A percentile compares a stretch with the other conserved stretches of the same genome.
Conservation (phyloP, 345 rosid genomes). For the Pseudoturritis turrita region DNA sequence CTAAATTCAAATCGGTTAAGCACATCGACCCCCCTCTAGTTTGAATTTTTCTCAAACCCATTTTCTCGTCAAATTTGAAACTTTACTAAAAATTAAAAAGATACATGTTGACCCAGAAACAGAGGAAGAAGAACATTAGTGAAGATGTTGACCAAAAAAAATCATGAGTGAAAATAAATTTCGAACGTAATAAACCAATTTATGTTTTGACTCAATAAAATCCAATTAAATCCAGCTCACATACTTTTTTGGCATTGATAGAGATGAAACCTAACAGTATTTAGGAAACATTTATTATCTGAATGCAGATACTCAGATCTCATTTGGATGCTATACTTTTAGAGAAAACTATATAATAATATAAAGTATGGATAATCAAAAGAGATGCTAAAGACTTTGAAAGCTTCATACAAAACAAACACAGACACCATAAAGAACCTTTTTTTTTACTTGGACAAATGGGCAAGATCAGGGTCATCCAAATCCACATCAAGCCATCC, state of each 20-base stretch:
- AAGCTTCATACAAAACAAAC: background rate
- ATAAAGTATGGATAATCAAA: background rate
- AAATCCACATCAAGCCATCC: constrained; percentile 66
- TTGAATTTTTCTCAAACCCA: background rate
- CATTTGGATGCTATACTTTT: background rate
- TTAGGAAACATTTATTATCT: background rate
- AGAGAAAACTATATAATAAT: background rate
- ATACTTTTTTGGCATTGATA: background rate
- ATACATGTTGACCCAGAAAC: background rate
- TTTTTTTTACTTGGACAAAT: constrained; percentile 42
- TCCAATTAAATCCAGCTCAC: background rate
- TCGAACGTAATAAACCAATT: background rate
- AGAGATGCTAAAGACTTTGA: background rate
- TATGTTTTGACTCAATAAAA: background rate
- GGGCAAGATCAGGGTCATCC: constrained; percentile 75
- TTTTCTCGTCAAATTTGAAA: background rate
- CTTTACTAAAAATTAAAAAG: background rate
- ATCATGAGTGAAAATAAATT: background rate
- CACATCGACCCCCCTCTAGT: no score
- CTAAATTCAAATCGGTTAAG: background rate
- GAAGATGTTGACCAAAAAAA: background rate
- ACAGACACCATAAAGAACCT: background rate
- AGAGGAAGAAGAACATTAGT: background rate
- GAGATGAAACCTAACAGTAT: background rate
- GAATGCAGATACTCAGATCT: background rate